Conservation (phyloP, 257 asterid species). For the Anisodus tanguticus region DNA sequence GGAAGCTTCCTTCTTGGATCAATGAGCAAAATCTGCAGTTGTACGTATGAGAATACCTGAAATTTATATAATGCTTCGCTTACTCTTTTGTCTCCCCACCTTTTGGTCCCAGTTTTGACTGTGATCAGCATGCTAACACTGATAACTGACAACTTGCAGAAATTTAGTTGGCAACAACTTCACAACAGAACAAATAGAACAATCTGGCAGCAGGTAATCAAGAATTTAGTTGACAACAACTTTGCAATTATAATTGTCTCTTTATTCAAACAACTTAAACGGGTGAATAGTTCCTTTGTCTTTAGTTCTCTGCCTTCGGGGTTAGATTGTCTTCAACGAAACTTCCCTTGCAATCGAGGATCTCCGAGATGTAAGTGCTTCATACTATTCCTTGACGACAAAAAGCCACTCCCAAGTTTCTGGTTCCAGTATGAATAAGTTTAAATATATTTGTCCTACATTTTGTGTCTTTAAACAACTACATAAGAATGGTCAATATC, state of each 20-base stretch:
- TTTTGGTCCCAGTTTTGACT: not conserved
- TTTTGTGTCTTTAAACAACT: not conserved
- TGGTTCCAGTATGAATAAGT: slow-evolving; percentile 22
- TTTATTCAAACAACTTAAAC: not conserved
- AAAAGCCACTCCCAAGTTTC: not conserved
- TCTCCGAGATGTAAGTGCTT: slow-evolving; percentile 53
- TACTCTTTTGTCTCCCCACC: not conserved
- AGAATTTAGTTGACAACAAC: too few relatives aligned
- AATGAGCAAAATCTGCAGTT: slow-evolving; percentile 48
- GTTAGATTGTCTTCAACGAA: slow-evolving; percentile 66
- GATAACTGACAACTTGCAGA: slow-evolving; percentile 39
- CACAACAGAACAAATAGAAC: slow-evolving; percentile 39
- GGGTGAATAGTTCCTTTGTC: not conserved
- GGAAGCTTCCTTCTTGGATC: slow-evolving; percentile 78
- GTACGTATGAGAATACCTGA: slow-evolving; percentile 43
- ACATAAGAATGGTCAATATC: not conserved
- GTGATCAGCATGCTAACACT: not conserved
- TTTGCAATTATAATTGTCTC: too few relatives aligned
- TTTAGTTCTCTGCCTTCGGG: slow-evolving; percentile 58
- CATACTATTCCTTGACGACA: not conserved
- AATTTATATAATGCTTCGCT: not conserved
- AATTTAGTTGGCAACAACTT: slow-evolving; percentile 79
- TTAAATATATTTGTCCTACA: not conserved
- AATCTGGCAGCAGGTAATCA: slow-evolving; percentile 54
- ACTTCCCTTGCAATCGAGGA: slow-evolving; percentile 68